These are phyloP conservation scores for Inga oerstediana DNA, from an alignment of 306 rosid genomes.

Conservation along the genomic window DNA sequence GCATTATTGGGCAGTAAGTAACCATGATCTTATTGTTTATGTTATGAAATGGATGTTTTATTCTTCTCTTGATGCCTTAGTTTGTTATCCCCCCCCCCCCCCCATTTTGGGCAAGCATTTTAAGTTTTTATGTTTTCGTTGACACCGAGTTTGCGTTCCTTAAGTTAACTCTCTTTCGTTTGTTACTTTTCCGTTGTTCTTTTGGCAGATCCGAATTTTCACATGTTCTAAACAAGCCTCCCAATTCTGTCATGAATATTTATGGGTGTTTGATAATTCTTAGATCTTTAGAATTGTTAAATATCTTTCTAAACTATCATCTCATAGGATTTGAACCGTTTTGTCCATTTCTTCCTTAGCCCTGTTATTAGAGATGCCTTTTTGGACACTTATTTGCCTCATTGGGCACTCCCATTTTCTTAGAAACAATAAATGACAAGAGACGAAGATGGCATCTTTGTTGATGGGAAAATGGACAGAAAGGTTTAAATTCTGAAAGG, in stretches of 20 bases:
- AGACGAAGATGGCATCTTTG: neutral
- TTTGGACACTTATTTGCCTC: neutral
- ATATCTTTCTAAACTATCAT: neutral
- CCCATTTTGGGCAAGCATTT: neutral
- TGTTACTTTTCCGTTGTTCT: neutral
- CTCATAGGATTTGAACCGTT: neutral
- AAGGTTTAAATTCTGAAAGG: neutral
- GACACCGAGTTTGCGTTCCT: neutral
- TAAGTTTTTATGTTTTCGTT: neutral
- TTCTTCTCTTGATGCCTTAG: neutral
- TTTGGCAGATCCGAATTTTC: neutral
- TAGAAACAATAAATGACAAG: neutral
- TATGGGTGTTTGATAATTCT: neutral
- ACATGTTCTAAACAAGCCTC: neutral
- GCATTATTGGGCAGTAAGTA: constrained; percentile 91
- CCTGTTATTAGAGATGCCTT: neutral
- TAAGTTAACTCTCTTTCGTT: neutral
- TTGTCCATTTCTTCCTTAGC: neutral
- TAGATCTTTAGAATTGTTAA: neutral
- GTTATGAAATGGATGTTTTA: constrained; percentile 22
- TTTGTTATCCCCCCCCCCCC: neutral
- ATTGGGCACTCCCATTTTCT: neutral
- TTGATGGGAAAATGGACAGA: neutral
- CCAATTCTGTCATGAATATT: neutral
- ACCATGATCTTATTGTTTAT: neutral